These are phyloP conservation scores for Neoboletus subvelutipes DNA, from an alignment of 768 basidiomycete species.

Conservation along the genomic window DNA sequence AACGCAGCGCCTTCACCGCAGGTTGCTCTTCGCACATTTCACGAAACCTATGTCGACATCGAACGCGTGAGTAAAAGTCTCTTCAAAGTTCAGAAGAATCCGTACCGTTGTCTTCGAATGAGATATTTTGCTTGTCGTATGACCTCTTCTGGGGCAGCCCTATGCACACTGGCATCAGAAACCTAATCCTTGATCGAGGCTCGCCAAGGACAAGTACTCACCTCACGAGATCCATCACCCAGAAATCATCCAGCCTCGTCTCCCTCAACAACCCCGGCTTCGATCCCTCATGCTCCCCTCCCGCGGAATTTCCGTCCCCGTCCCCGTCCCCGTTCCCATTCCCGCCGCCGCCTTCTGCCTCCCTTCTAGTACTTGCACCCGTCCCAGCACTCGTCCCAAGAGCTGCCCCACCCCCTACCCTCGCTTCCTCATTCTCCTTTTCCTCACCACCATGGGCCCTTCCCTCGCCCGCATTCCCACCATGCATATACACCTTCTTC, in stretches of 20 bases:
- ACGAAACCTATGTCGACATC: slow-evolving; percentile 54
- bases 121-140: slow-evolving; percentile 61
- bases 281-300: slow-evolving; percentile 15
- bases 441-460: slow-evolving; percentile 19
- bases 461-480: slow-evolving; percentile 64
- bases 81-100: background rate
- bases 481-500: slow-evolving; percentile 65
- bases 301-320: slow-evolving; percentile 12
- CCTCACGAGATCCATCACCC: slow-evolving; percentile 71
- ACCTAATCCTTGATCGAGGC: background rate
- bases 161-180: slow-evolving; percentile 26
- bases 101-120: slow-evolving; percentile 73
- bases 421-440: slow-evolving; percentile 22
- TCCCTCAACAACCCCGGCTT: slow-evolving; percentile 30
- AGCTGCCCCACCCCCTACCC: background rate
- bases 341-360: background rate
- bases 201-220: slow-evolving; percentile 28
- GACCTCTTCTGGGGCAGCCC: slow-evolving; percentile 62
- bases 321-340: background rate
- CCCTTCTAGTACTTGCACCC: background rate
- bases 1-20: slow-evolving; percentile 61
- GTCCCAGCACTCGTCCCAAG: background rate
- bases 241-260: slow-evolving; percentile 70
- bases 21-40: slow-evolving; percentile 71
- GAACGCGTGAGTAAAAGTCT: background rate